These are phyloP conservation scores for Penicillium canescens DNA, from an alignment of 495 filamentous ascomycete species.

Conservation along the genomic window DNA sequence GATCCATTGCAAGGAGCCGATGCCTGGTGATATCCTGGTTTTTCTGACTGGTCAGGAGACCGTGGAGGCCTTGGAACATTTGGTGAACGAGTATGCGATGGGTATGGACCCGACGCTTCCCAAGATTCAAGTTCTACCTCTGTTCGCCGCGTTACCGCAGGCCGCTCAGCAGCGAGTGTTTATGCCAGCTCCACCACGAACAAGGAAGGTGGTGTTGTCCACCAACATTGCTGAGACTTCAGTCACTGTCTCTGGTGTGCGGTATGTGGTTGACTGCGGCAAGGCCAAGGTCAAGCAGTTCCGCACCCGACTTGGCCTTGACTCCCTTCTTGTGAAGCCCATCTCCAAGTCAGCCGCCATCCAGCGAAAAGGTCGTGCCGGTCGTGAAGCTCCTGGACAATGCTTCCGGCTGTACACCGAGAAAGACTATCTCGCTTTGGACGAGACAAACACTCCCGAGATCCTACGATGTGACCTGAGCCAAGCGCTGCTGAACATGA, in stretches of 20 bases:
- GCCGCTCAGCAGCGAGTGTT: conserved; percentile 85
- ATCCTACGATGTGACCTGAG: conserved; percentile 88
- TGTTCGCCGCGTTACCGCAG: conserved; percentile 74
- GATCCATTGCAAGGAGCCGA: conserved; percentile 81
- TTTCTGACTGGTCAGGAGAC: conserved; percentile 95
- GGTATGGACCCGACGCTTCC: conserved; percentile 73
- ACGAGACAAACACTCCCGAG: conserved; percentile 79
- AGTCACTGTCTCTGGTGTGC: conserved; percentile 90
- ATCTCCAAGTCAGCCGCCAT: conserved; percentile 93
- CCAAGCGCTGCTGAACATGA: conserved; percentile 88
- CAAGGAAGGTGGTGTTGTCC: conserved; percentile 84
- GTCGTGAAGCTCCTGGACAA: conserved; percentile 85
- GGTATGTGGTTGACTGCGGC: conserved; percentile 89
- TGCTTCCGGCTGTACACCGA: conserved; percentile 92
- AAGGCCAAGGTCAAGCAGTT: conserved; percentile 95
- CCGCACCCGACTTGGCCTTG: conserved; percentile 78
- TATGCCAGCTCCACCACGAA: conserved; percentile 67
- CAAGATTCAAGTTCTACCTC: conserved; percentile 67
- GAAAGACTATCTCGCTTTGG: conserved; percentile 66
- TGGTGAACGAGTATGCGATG: conserved; percentile 76
- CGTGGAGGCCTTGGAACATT: conserved; percentile 76
- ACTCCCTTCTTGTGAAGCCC: conserved; percentile 86
- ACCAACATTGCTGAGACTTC: conserved; percentile 99
- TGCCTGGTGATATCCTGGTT: conserved; percentile 90
- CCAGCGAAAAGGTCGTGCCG: conserved; percentile 89